Evolutionary conservation across 1,284 basidiomycete species (phyloP).

Genomic region (Puccinia coronata): DNA sequence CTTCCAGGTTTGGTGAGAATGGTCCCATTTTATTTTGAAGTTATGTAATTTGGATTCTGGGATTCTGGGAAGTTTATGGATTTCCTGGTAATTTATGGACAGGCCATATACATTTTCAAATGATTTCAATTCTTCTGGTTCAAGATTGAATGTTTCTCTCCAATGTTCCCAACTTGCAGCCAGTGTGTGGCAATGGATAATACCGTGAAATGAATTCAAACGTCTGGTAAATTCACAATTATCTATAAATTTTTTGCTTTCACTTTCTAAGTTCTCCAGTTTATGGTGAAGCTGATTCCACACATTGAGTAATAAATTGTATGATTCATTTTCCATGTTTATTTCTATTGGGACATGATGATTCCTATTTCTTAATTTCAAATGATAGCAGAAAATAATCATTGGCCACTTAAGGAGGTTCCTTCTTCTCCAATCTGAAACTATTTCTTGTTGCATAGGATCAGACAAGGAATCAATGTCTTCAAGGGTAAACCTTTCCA

Average conservation of each 20-base stretch:
- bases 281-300: neutral
- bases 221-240: constrained; percentile 5
- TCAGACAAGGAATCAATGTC: neutral
- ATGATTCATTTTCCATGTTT: neutral
- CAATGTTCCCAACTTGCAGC: neutral
- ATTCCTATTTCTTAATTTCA: constrained; percentile 4
- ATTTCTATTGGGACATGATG: neutral
- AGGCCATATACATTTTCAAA: neutral
- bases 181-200: neutral
- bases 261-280: constrained; percentile 9
- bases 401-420: constrained; percentile 5
- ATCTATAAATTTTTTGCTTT: neutral
- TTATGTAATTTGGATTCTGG: neutral
- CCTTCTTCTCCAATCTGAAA: neutral
- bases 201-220: neutral
- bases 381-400: neutral
- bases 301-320: neutral
- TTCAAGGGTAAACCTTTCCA: neutral
- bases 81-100: neutral
- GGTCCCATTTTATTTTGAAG: neutral
- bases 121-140: neutral
- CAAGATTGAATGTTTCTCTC: neutral
- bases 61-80: neutral
- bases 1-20: neutral
- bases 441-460: neutral